Percentiles rank a stretch among this genome's conserved stretches.
phyloP scores from a whole-genome alignment of 192 early-diverging fungal species.

The Backusella australiensis region DNA sequence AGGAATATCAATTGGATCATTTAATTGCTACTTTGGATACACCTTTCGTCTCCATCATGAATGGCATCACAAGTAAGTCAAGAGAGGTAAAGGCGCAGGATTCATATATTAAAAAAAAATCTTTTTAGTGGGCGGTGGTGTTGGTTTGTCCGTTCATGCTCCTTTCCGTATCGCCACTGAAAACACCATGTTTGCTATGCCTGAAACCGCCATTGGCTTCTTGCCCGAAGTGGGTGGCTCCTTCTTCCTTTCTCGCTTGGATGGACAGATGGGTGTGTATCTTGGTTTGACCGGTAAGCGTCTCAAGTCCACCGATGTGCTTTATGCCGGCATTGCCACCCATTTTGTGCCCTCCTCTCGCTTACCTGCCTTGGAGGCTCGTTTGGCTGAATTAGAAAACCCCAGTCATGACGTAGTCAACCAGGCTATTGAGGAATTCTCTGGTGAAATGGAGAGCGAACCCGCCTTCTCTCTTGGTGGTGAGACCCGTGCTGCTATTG shows the following conservation, averaged over 20 bases:
- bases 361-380: conserved; percentile 73
- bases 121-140: conserved; percentile 91
- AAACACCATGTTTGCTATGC: conserved; percentile 95
- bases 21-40: conserved; percentile 84
- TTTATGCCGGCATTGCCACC: conserved; percentile 92
- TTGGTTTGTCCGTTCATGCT: conserved; percentile 92
- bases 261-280: conserved; percentile 92
- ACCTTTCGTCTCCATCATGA: conserved; percentile 85
- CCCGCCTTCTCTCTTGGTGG: conserved; percentile 42
- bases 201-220: conserved; percentile 94
- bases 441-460: conserved; percentile 47
- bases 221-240: conserved; percentile 96
- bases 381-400: conserved; percentile 78
- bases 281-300: conserved; percentile 84
- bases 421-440: conserved; percentile 89
- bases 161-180: conserved; percentile 97
- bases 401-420: conserved; percentile 80
- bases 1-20: conserved; percentile 93
- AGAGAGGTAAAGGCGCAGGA: background rate
- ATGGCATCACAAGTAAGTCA: conserved; percentile 79
- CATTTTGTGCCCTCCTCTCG: conserved; percentile 92
- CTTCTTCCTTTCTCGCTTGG: conserved; percentile 92
- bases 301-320: conserved; percentile 80
- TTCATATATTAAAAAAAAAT: background rate
- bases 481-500: conserved; percentile 64